Evolutionary conservation across 2,329 filamentous ascomycete genomes (phyloP).

Genomic region (Aspergillus caelatus): DNA sequence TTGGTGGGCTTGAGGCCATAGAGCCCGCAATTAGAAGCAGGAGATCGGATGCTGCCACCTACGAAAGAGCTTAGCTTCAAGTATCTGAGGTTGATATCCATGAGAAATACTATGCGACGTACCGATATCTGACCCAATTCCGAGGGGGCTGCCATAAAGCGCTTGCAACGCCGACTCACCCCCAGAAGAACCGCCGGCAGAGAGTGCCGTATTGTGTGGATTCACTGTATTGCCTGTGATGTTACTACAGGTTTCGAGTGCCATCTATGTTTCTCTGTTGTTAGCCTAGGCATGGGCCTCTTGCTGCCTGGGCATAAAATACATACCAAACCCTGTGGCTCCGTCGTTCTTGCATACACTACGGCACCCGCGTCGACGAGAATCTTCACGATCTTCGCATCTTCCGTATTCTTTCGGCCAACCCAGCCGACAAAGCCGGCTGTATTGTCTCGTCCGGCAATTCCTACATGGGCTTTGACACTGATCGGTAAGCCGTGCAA

Average conservation of each 20-base stretch:
- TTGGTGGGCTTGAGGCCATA: constrained; percentile 28
- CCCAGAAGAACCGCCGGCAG: constrained; percentile 26
- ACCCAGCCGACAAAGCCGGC: constrained; percentile 32
- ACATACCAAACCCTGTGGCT: constrained; percentile 28
- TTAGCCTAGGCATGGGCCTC: background rate
- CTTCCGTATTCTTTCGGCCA: constrained; percentile 23
- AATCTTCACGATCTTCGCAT: constrained; percentile 30
- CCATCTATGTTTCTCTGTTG: constrained; percentile 21
- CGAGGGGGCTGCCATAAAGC: constrained; percentile 26
- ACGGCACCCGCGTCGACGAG: constrained; percentile 34
- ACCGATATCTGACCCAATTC: constrained; percentile 28
- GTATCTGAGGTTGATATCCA: background rate
- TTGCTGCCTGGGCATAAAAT: background rate
- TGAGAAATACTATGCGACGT: background rate
- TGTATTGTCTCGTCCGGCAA: constrained; percentile 28
- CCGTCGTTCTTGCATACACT: constrained; percentile 33
- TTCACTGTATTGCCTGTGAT: constrained; percentile 31
- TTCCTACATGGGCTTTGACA: constrained; percentile 38
- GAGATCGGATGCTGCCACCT: constrained; percentile 29
- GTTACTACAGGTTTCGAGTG: constrained; percentile 34
- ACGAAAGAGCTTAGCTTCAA: background rate
- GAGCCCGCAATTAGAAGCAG: constrained; percentile 27
- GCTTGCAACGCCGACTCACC: constrained; percentile 27
- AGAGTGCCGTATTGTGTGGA: constrained; percentile 26
- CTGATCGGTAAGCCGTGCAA: constrained; percentile 58